Evolutionary conservation across 768 basidiomycete species (phyloP), one percentile per base, ranked within the genome.

Genomic region (Clavaria fumosa): DNA sequence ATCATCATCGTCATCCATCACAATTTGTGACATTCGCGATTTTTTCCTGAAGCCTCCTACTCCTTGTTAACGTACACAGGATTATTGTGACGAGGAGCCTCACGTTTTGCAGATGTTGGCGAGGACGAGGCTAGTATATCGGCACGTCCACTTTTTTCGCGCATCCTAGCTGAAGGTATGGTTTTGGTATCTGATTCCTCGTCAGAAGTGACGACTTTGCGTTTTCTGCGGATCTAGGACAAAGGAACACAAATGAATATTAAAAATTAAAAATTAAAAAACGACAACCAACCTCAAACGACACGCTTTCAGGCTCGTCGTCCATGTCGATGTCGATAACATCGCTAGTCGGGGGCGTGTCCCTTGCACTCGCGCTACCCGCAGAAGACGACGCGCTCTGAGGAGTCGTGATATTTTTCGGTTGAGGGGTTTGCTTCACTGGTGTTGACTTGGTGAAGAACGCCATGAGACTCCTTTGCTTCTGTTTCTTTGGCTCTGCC

Each of bases 321-420:
- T 65, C 67, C 5, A 85, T 67, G 45, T 86, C 81, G 40, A 84
- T 69, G 20, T 70, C 63, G 40, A 84, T 69, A 19, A 70, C 63
- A 40, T 85, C 80, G 45, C 81, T 85, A 2, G 80, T 80, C 0
- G 81, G 81, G 19, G 83, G 82, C 2, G 79, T 81, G 11, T 69
- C 66, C 20, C 57, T 60, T 27, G 48, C 38, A 44, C 64, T 77
- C 42, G 54, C 57, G 7, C 15, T 32, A 11, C 26, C 39, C 15
- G 22, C 28, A 20, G 38, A 43, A 7, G 35, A 40, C 28, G 40
- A 31, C 15, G 31, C 24, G 18, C 27, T 12, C 14, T 30, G 36
- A 34, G 37, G 39, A 12, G 43, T 41, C 21, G 22, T 9, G 9
- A 7, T 34, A 9, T 9, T 18, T 17, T 34, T 34, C 9, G 32